Evolutionary conservation across 257 asterid genomes (phyloP).

Genomic region (Scutellaria barbata): DNA sequence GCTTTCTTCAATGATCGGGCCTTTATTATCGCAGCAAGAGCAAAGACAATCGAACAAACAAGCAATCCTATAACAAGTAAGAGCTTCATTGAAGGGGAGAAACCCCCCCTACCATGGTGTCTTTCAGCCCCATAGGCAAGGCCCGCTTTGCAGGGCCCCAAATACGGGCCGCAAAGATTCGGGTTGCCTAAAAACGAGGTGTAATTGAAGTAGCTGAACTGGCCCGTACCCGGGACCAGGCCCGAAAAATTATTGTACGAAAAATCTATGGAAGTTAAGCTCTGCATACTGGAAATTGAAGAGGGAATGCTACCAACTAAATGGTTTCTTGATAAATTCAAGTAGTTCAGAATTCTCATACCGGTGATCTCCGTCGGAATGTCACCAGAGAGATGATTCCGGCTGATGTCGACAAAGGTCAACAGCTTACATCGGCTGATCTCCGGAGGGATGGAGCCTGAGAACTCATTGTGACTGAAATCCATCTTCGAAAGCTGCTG

Average conservation of each 20-base stretch:
- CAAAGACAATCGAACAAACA: slow-evolving; percentile 76
- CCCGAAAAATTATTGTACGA: slow-evolving; percentile 84
- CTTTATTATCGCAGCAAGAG: slow-evolving; percentile 74
- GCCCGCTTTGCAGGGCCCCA: slow-evolving; percentile 76
- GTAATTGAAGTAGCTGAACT: slow-evolving; percentile 75
- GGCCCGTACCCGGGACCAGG: slow-evolving; percentile 79
- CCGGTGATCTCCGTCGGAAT: slow-evolving; percentile 72
- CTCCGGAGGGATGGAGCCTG: slow-evolving; percentile 68
- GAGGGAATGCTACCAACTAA: slow-evolving; percentile 73
- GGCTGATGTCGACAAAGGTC: slow-evolving; percentile 76
- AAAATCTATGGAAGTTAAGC: slow-evolving; percentile 87
- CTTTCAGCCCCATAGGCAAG: slow-evolving; percentile 44
- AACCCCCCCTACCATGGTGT: slow-evolving; percentile 56
- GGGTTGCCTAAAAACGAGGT: slow-evolving; percentile 82
- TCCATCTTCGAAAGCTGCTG: slow-evolving; percentile 89
- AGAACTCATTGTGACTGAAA: slow-evolving; percentile 65
- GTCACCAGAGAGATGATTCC: slow-evolving; percentile 70
- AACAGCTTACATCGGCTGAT: slow-evolving; percentile 67
- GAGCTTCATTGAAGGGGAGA: slow-evolving; percentile 75
- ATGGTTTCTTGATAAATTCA: slow-evolving; percentile 73
- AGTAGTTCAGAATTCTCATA: slow-evolving; percentile 74
- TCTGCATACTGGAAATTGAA: slow-evolving; percentile 73
- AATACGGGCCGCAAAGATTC: slow-evolving; percentile 76
- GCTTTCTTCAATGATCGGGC: slow-evolving; percentile 76
- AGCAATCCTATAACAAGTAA: slow-evolving; percentile 73